Base-by-base conservation (phyloP, 192 early-diverging fungal genomes). In the Mortierella hygrophila region DNA sequence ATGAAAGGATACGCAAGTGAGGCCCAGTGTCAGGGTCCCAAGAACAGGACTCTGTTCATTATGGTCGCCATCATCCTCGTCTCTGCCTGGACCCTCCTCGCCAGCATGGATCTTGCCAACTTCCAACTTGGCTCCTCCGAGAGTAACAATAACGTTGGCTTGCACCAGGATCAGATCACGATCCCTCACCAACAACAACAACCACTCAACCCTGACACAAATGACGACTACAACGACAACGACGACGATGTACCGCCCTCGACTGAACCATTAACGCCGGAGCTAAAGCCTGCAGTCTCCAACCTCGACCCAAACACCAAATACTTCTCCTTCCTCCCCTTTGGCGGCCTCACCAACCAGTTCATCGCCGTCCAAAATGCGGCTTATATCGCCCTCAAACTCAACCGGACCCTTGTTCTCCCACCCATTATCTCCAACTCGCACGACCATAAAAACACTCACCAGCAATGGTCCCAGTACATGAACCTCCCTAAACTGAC, bases 301-400 rank as follows among this genome's bases (percentile, higher is more conserved):
- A 8, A 47, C 8, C 77, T 83, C 29, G 77, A 79, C 44, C 68
- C 77, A 11, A 70, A 78, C 21, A 75, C 41, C 46, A 57, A 76
- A 41, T 86, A 86, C 38, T 47, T 86, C 13, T 55, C 84, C 23
- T 86, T 44, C 52, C 26, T 86, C 15, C 79, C 84, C 52, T 86
- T 86, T 81, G 79, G 70, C 8, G 84, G 84, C 18, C 75, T 86
- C 49, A 80, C 84, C n/a, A 86, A 86, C 49, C 84, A 86, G 23
- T 81, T 86, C 72, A 86, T 86, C 11, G 79, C 49, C 32, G n/a
- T 86, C 20, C 68, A 86, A 38, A 10, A 6, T 13, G 84, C 75
- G 0, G 75, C 76, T 1, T 72, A 72, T 10, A 21, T 78, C 13
- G 79, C 84, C n/a, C 21, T 60, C n/a, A 52, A 77, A 23, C 79